These are phyloP conservation scores for Herpetospermum pedunculosum DNA, from an alignment of 306 rosid genomes.

Conservation along the genomic window DNA sequence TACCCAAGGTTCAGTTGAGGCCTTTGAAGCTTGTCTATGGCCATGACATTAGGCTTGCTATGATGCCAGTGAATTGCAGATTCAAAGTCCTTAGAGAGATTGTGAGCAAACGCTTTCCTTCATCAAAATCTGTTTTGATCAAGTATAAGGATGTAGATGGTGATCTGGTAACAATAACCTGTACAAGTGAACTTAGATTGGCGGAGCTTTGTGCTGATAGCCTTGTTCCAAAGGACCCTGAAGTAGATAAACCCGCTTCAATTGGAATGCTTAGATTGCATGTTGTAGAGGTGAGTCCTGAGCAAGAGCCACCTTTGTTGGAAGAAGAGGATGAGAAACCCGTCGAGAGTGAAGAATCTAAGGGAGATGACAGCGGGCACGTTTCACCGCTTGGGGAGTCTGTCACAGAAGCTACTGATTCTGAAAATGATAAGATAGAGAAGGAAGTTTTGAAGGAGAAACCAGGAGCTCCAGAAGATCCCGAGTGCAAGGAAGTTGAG, in stretches of 20 bases:
- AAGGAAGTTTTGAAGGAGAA: slow-evolving; percentile 61
- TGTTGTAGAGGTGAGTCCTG: slow-evolving; percentile 84
- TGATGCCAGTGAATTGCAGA: slow-evolving; percentile 55
- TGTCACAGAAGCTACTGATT: slow-evolving; percentile 37
- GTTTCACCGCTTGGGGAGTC: slow-evolving; percentile 61
- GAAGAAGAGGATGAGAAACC: slow-evolving; percentile 92
- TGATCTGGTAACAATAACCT: slow-evolving; percentile 90
- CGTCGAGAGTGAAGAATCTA: slow-evolving; percentile 33
- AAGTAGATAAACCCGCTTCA: slow-evolving; percentile 41
- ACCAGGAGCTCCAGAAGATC: slow-evolving; percentile 41
- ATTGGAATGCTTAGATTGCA: slow-evolving; percentile 68
- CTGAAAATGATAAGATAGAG: slow-evolving; percentile 37
- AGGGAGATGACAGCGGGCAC: slow-evolving; percentile 67
- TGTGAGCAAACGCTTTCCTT: slow-evolving; percentile 73
- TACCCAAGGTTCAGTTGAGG: slow-evolving; percentile 42
- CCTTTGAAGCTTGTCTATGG: slow-evolving; percentile 56
- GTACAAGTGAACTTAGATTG: slow-evolving; percentile 66
- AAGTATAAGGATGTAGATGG: slow-evolving; percentile 87
- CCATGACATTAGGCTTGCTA: slow-evolving; percentile 92
- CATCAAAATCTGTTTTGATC: slow-evolving; percentile 75
- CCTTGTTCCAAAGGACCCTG: slow-evolving; percentile 35
- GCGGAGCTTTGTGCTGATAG: slow-evolving; percentile 75
- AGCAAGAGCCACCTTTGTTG: slow-evolving; percentile 81
- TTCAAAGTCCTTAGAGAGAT: slow-evolving; percentile 54
- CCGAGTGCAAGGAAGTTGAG: slow-evolving; percentile 81